A percentile compares a stretch with the other conserved stretches of the same genome.
These are phyloP conservation scores for Colletotrichum noveboracense DNA, from an alignment of 2,329 filamentous ascomycete species.

Conservation along the genomic window DNA sequence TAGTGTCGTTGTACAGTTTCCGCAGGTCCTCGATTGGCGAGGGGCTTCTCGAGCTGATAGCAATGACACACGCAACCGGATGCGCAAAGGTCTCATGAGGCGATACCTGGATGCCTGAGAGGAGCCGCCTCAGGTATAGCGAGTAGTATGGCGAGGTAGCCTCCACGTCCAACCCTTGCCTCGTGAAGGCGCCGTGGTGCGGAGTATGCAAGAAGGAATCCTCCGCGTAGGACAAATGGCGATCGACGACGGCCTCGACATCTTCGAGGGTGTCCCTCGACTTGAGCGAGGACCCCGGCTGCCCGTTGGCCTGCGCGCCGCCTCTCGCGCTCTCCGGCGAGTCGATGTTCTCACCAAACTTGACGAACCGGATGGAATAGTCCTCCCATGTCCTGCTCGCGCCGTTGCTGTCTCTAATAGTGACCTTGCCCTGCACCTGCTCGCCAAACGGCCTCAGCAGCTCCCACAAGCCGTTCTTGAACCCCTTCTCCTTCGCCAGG, in stretches of 20 bases:
- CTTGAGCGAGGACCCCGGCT: slow-evolving; percentile 16
- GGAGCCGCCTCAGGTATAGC: slow-evolving; percentile 80
- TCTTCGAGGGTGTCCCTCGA: slow-evolving; percentile 53
- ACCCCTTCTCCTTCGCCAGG: slow-evolving; percentile 82
- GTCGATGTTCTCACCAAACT: slow-evolving; percentile 66
- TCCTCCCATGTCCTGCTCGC: slow-evolving; percentile 85
- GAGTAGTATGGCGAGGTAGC: slow-evolving; percentile 81
- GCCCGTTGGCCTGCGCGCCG: slow-evolving; percentile 32
- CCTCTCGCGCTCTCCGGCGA: slow-evolving; percentile 48
- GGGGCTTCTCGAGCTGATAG: slow-evolving; percentile 87
- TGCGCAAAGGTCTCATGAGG: slow-evolving; percentile 94
- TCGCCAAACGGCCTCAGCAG: slow-evolving; percentile 92
- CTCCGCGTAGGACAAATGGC: slow-evolving; percentile 80
- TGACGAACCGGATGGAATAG: slow-evolving; percentile 85
- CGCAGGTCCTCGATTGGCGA: slow-evolving; percentile 87
- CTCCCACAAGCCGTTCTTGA: slow-evolving; percentile 81
- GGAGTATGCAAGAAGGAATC: slow-evolving; percentile 49
- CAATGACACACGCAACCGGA: slow-evolving; percentile 92
- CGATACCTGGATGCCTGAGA: slow-evolving; percentile 79
- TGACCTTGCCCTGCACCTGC: slow-evolving; percentile 83
- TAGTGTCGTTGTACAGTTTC: slow-evolving; percentile 84
- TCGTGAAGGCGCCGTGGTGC: slow-evolving; percentile 42
- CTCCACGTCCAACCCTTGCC: slow-evolving; percentile 49
- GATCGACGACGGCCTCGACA: slow-evolving; percentile 81
- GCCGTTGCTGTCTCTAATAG: slow-evolving; percentile 88